These are phyloP conservation scores for Eleusine coracana DNA, from an alignment of 176 grass and related monocot species.

Conservation along the genomic window DNA sequence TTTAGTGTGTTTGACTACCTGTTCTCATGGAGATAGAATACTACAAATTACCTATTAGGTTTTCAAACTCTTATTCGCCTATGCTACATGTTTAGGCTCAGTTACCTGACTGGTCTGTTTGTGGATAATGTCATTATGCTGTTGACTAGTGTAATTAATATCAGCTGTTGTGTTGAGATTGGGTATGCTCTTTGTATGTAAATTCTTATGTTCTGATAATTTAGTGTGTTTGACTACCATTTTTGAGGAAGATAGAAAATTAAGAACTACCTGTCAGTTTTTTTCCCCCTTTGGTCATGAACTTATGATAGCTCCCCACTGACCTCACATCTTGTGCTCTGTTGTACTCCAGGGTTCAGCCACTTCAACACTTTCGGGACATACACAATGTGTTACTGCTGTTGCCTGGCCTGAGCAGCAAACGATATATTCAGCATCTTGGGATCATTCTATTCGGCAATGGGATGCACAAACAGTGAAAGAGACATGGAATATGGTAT, in stretches of 20 bases:
- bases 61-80: no score
- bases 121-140: neutral
- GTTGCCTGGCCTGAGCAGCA: constrained; percentile 73
- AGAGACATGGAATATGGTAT: constrained; percentile 86
- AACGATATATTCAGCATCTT: constrained; percentile 88
- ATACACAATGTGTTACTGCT: constrained; percentile 85
- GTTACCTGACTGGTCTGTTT: neutral
- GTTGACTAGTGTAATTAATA: neutral
- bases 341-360: constrained; percentile 59
- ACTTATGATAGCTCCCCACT: neutral
- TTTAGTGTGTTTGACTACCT: neutral
- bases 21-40: neutral
- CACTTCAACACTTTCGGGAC: constrained; percentile 74
- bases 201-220: constrained; percentile 5
- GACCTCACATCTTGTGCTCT: constrained; percentile 7
- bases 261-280: neutral
- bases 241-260: neutral
- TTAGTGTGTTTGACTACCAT: neutral
- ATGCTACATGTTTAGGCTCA: neutral
- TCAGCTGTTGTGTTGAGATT: neutral
- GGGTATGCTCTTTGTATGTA: neutral
- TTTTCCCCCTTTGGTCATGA: neutral
- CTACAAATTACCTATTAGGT: neutral
- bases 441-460: constrained; percentile 95
- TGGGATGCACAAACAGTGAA: constrained; percentile 85